Percentiles rank a stretch among this genome's conserved stretches.
phyloP scores from a whole-genome alignment of 2,329 filamentous ascomycete species.

The Sporothrix curviconia region DNA sequence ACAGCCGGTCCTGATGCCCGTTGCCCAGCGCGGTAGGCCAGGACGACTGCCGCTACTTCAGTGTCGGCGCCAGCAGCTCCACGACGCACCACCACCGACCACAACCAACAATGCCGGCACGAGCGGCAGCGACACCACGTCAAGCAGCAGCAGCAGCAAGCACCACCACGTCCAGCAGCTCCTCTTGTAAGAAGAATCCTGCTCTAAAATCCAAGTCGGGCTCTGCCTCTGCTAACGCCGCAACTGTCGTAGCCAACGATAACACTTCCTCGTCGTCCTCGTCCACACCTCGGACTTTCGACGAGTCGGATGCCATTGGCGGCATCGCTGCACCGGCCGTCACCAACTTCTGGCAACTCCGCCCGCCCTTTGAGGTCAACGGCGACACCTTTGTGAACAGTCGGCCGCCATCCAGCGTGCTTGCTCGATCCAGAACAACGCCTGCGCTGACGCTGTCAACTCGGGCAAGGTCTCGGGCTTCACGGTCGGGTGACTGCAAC shows the following conservation, averaged over 20 bases:
- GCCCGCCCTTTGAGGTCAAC: conserved; percentile 50
- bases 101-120: conserved; percentile 19
- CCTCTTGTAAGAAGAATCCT: background rate
- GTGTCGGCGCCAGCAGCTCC: conserved; percentile 32
- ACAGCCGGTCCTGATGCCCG: conserved; percentile 60
- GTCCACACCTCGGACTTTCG: background rate
- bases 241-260: conserved; percentile 17
- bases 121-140: conserved; percentile 4
- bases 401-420: conserved; percentile 51
- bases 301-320: conserved; percentile 35
- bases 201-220: background rate
- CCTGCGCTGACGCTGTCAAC: conserved; percentile 52
- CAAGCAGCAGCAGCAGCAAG: conserved; percentile 10
- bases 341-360: conserved; percentile 38
- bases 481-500: conserved; percentile 46
- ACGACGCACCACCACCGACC: too few species aligned
- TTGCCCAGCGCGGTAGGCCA: conserved; percentile 61
- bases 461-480: conserved; percentile 35
- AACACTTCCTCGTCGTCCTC: conserved; percentile 16
- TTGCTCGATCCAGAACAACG: conserved; percentile 58
- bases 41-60: conserved; percentile 58
- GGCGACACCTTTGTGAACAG: conserved; percentile 51
- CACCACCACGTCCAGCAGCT: background rate
- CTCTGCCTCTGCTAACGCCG: conserved; percentile 12
- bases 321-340: conserved; percentile 47